A percentile compares a stretch with the other conserved stretches of the same genome.
These are phyloP conservation scores for Gossypium sturtianum DNA, from an alignment of 345 rosid genomes.

Conservation along the genomic window DNA sequence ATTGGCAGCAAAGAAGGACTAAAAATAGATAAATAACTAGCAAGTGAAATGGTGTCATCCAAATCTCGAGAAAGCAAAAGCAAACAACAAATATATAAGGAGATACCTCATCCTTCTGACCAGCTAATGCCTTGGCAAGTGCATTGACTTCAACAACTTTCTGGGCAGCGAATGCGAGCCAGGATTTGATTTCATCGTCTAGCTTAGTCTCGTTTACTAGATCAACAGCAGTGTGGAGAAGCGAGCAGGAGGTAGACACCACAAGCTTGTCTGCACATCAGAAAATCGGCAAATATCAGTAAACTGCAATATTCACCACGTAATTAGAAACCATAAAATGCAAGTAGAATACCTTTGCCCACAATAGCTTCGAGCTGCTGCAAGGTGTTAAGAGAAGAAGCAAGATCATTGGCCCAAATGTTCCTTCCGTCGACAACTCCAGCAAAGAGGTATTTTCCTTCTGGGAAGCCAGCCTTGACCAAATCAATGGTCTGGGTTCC, in stretches of 20 bases:
- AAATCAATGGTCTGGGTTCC: constrained; percentile 77
- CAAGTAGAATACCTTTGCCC: constrained; percentile 66
- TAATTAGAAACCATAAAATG: not conserved
- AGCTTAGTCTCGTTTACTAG: constrained; percentile 83
- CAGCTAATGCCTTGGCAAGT: constrained; percentile 88
- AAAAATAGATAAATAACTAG: constrained; percentile 21
- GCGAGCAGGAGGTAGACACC: constrained; percentile 94
- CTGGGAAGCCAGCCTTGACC: constrained; percentile 72
- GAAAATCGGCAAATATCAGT: not conserved
- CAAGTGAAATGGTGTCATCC: not conserved
- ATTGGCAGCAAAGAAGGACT: constrained; percentile 77
- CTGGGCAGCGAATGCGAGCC: constrained; percentile 98
- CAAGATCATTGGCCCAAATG: constrained; percentile 97
- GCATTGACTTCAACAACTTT: constrained; percentile 92
- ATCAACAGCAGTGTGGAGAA: constrained; percentile 94
- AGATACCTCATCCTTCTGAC: constrained; percentile 77
- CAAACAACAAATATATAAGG: not conserved
- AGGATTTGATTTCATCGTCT: constrained; percentile 83
- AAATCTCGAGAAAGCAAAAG: not conserved
- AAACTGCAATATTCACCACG: not conserved
- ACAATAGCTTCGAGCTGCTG: constrained; percentile 61
- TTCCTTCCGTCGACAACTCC: constrained; percentile 98
- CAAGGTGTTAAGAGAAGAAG: constrained; percentile 63
- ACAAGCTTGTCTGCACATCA: constrained; percentile 71
- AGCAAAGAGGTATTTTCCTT: constrained; percentile 85